Evolutionary conservation across 352 stramenopile genomes (phyloP).

Genomic region (Elongisporangium anandrum): DNA sequence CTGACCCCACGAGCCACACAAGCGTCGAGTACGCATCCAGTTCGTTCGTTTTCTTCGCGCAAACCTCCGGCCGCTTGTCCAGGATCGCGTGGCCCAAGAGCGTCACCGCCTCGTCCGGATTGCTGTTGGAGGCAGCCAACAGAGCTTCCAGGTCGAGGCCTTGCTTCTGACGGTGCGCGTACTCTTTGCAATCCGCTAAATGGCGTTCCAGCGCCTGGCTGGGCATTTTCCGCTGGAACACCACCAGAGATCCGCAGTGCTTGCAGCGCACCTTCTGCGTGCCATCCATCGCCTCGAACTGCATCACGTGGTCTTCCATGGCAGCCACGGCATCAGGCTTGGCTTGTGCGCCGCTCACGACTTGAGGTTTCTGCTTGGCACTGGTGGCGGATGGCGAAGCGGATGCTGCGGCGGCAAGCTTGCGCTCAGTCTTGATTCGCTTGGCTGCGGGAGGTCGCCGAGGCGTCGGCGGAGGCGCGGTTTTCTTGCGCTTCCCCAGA

Average conservation of each 20-base stretch:
- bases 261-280: slow-evolving; percentile 11
- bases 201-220: slow-evolving; percentile 6
- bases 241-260: slow-evolving; percentile 3
- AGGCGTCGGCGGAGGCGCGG: background rate
- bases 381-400: background rate
- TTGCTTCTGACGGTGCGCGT: slow-evolving; percentile 1
- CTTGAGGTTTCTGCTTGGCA: background rate
- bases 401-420: background rate
- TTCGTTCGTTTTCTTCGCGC: background rate
- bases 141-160: slow-evolving; percentile 2
- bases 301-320: background rate
- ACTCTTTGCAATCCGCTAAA: slow-evolving; percentile 5
- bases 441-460: background rate
- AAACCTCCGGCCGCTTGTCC: background rate
- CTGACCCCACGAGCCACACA: slow-evolving; percentile 25
- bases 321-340: background rate
- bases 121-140: background rate
- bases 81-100: background rate
- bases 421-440: background rate
- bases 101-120: background rate
- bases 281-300: background rate
- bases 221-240: slow-evolving; percentile 4
- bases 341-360: background rate
- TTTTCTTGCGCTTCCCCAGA: background rate
- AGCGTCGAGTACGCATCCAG: background rate